phyloP scores from a whole-genome alignment of 306 rosid genomes.

The Fragaria ananassa region DNA sequence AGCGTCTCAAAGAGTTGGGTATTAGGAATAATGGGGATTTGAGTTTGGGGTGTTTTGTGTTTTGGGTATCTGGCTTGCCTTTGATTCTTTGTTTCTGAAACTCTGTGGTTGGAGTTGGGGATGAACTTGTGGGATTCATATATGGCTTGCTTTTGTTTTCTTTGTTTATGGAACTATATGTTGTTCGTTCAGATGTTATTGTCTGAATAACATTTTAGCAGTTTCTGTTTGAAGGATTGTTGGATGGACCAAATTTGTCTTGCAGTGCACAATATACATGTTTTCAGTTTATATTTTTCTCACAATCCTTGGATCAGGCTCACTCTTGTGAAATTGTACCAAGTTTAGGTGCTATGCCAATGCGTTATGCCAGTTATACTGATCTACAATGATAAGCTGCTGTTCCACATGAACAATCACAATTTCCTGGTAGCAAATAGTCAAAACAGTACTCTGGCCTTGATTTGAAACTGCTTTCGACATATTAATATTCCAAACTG shows the following conservation, averaged over 20 bases:
- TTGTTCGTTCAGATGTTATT: conserved; percentile 1
- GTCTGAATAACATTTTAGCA: neutral
- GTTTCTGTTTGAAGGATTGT: neutral
- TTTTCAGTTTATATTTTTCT: too few relatives aligned
- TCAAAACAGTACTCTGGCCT: too few relatives aligned
- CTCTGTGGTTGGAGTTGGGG: neutral
- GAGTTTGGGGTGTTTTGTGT: neutral
- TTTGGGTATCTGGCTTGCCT: conserved; percentile 13
- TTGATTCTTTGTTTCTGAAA: conserved; percentile 12
- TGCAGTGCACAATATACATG: neutral
- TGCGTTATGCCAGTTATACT: too few relatives aligned
- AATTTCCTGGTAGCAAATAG: too few relatives aligned
- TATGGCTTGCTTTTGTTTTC: neutral
- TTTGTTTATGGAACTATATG: neutral
- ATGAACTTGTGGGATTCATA: neutral
- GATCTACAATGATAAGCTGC: too few relatives aligned
- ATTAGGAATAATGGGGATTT: neutral
- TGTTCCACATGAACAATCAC: too few relatives aligned
- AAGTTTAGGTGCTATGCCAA: neutral
- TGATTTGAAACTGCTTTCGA: too few relatives aligned
- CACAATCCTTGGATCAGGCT: too few relatives aligned
- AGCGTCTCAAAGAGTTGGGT: conserved; percentile 34
- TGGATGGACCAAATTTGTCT: neutral
- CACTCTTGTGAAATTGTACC: neutral
- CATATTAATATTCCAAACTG: too few relatives aligned